phyloP scores from a whole-genome alignment of 2,329 filamentous ascomycete species.

The Alternaria gansuensis region DNA sequence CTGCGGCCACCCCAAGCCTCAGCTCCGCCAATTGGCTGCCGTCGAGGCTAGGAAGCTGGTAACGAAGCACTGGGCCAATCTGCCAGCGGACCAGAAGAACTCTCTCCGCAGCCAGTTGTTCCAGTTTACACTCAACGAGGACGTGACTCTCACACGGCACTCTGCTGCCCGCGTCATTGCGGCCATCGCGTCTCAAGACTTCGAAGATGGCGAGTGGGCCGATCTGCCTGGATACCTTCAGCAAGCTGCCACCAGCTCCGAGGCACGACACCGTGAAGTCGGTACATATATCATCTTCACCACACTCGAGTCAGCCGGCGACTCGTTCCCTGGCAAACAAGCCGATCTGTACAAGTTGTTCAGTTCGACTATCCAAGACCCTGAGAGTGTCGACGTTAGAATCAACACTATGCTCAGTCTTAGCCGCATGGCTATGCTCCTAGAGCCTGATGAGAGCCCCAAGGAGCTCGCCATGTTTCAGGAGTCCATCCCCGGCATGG shows the following conservation, averaged over 20 bases:
- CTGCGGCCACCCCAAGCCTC: conserved; percentile 74
- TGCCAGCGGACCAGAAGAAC: conserved; percentile 78
- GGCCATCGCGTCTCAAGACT: conserved; percentile 83
- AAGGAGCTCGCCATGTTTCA: conserved; percentile 78
- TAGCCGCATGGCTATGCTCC: conserved; percentile 83
- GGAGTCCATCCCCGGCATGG: conserved; percentile 84
- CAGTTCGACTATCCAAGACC: conserved; percentile 85
- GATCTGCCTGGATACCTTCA: conserved; percentile 82
- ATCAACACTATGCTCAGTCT: conserved; percentile 94
- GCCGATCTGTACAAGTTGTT: conserved; percentile 83
- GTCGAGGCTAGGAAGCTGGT: conserved; percentile 88
- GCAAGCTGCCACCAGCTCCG: conserved; percentile 77
- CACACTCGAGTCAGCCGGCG: conserved; percentile 85
- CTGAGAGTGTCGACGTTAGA: conserved; percentile 88
- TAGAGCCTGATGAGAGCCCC: conserved; percentile 86
- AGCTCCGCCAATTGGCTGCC: conserved; percentile 86
- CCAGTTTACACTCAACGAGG: conserved; percentile 82
- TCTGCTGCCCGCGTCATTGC: conserved; percentile 88
- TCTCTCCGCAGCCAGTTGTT: conserved; percentile 84
- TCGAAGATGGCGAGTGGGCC: conserved; percentile 84
- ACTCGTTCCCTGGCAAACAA: conserved; percentile 83
- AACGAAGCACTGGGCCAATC: conserved; percentile 82
- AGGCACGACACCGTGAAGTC: conserved; percentile 83
- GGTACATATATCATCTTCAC: conserved; percentile 93
- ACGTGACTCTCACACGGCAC: conserved; percentile 79